Evolutionary conservation across 2,329 filamentous ascomycete species (phyloP).

Genomic region (Sporothrix protearum): DNA sequence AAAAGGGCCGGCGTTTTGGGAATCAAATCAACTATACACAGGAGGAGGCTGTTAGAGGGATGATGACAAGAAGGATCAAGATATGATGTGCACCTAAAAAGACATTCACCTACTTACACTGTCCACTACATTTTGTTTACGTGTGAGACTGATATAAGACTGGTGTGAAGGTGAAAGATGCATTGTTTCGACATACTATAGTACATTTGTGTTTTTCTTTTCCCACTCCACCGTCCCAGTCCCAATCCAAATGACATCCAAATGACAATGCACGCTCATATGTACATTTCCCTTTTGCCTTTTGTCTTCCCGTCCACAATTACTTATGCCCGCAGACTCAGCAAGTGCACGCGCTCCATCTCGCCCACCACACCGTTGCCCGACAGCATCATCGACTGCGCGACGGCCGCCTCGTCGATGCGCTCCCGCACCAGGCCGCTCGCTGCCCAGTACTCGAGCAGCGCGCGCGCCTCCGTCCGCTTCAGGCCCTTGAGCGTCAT

Average conservation of each 20-base stretch:
- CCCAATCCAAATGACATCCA: background rate
- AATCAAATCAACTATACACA: slow-evolving; percentile 5
- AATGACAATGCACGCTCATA: background rate
- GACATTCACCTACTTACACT: background rate
- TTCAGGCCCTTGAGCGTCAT: slow-evolving; percentile 64
- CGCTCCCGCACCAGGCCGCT: slow-evolving; percentile 72
- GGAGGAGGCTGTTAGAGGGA: background rate
- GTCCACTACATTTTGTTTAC: background rate
- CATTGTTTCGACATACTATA: slow-evolving; percentile 13
- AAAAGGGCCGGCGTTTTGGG: slow-evolving; percentile 22
- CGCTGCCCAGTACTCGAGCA: slow-evolving; percentile 91
- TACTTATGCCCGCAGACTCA: slow-evolving; percentile 46
- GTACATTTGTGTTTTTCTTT: slow-evolving; percentile 12
- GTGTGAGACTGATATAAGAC: background rate
- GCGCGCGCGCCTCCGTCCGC: slow-evolving; percentile 68
- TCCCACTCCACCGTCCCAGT: background rate
- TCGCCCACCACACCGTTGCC: slow-evolving; percentile 81
- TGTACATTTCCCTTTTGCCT: background rate
- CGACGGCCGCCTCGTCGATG: slow-evolving; percentile 67
- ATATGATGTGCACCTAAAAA: background rate
- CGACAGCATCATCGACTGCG: slow-evolving; percentile 78
- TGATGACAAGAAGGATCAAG: background rate
- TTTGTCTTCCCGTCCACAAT: background rate
- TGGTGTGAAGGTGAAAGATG: slow-evolving; percentile 10
- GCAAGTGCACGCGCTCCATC: slow-evolving; percentile 65